Evolutionary conservation across 495 filamentous ascomycete genomes (phyloP).

Genomic region (Tuber melanosporum): DNA sequence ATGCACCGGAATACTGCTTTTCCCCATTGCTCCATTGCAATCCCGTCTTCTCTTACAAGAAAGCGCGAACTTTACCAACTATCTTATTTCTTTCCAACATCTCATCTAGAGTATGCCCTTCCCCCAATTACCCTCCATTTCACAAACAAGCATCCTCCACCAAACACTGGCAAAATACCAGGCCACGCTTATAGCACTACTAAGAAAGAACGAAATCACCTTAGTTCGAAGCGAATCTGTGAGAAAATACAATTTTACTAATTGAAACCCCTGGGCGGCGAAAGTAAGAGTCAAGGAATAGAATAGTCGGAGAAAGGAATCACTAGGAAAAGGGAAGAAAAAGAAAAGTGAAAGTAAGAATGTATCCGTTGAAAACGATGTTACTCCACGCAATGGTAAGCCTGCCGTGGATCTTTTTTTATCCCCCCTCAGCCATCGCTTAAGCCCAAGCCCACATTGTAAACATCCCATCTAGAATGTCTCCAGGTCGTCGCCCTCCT

Average conservation of each 20-base stretch:
- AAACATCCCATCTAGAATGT: slow-evolving; percentile 55
- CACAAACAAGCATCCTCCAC: slow-evolving; percentile 13
- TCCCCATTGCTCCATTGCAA: slow-evolving; percentile 6
- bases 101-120: slow-evolving; percentile 25
- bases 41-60: slow-evolving; percentile 21
- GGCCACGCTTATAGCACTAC: slow-evolving; percentile 35
- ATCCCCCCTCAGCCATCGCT: not conserved
- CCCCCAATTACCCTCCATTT: slow-evolving; percentile 22
- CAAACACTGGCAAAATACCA: slow-evolving; percentile 34
- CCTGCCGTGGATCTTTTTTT: slow-evolving; percentile 1
- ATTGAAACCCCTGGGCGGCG: not conserved
- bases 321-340: slow-evolving; percentile 14
- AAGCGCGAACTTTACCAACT: slow-evolving; percentile 13
- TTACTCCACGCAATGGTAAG: slow-evolving; percentile 19
- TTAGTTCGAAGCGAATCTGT: slow-evolving; percentile 22
- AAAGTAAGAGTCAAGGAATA: slow-evolving; percentile 7
- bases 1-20: not conserved
- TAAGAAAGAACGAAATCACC: slow-evolving; percentile 26
- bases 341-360: slow-evolving; percentile 12
- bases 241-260: slow-evolving; percentile 35
- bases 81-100: slow-evolving; percentile 20
- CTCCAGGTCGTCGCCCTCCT: slow-evolving; percentile 64
- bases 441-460: not conserved
- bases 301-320: slow-evolving; percentile 3
- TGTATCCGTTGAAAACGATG: slow-evolving; percentile 16